Evolutionary conservation across 805 yeast species (phyloP), one percentile per base, ranked within the genome.

Genomic region (Cyberlindnera subsufficiens): DNA sequence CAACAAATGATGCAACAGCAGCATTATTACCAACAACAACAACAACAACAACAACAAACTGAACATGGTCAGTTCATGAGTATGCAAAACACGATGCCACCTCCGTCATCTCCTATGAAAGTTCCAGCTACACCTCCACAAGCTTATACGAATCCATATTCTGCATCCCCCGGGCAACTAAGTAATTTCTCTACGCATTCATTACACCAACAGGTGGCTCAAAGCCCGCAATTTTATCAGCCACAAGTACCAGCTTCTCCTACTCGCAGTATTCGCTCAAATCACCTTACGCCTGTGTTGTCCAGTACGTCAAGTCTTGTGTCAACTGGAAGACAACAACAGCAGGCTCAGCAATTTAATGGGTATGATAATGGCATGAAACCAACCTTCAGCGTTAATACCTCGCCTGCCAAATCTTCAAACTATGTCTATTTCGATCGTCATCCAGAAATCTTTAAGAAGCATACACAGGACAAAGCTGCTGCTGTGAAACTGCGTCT

Each of bases 401-500:
- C 43, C 37, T 30, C 47, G 38, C 36, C 42, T 32, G 16, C 39
- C 35, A 37, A 31, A 20, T 34, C 38, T n/a, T 20, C 32, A 35
- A 53, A 54, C 45, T 50, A 61, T 42, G 54, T 54, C 7, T 51
- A 56, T 37, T 58, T 56, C 40, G 62, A 56, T 44, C 55, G 62
- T 47, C 51, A 58, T 43, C 62, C 61, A 0, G 62, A 58, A 39
- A 42, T 43, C n/a, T 58, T 55, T 42, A 58, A 58, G 44, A 56
- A 57, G 33, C 53, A 48, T 20, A 58, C 60, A 4, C 61, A 58
- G 42, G 62, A 58, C 37, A 58, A 56, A 34, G 61, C 61, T 9
- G 49, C 57, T 31, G 60, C 88, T 81, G 60, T 87, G 86, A 4
- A 85, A 80, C 35, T 57, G 55, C 74, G 99, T 49, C 66, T 90